Percentiles rank a stretch among this genome's conserved stretches.
phyloP scores from a whole-genome alignment of 2,329 filamentous ascomycete species.

The Alternaria alternata region DNA sequence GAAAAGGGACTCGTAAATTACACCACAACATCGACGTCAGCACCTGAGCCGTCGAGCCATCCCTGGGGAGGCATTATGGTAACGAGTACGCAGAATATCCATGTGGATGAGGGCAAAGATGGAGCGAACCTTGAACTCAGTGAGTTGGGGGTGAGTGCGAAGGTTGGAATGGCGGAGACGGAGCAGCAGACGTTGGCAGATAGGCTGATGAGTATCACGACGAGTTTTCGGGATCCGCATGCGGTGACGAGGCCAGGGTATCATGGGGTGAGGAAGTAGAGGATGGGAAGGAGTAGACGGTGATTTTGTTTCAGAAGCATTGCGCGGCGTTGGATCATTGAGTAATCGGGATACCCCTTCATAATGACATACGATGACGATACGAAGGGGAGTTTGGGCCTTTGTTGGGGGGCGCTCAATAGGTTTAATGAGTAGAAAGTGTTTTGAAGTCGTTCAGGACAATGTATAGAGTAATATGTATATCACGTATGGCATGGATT shows the following conservation, averaged over 20 bases:
- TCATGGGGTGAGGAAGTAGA: conserved; percentile 17
- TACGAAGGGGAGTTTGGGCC: neutral
- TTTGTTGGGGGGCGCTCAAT: neutral
- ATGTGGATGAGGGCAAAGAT: conserved; percentile 37
- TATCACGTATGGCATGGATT: neutral
- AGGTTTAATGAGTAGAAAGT: neutral
- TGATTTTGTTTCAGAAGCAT: neutral
- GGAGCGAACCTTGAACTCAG: conserved; percentile 37
- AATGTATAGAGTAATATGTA: neutral
- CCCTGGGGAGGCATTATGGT: conserved; percentile 52
- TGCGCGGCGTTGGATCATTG: neutral
- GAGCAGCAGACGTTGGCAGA: conserved; percentile 56
- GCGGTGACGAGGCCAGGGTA: conserved; percentile 22
- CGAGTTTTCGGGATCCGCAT: conserved; percentile 38
- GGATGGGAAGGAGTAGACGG: neutral
- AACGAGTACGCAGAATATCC: conserved; percentile 47
- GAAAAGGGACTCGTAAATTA: conserved; percentile 40
- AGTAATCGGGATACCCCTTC: neutral
- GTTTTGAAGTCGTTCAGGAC: too few relatives aligned
- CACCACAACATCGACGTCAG: conserved; percentile 3
- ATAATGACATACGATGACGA: neutral
- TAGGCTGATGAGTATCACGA: conserved; percentile 42
- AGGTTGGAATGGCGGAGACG: conserved; percentile 44
- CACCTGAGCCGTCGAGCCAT: conserved; percentile 19
- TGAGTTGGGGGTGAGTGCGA: conserved; percentile 45